Evolutionary conservation across 257 asterid species (phyloP).

Genomic region (Marsdenia floribunda): DNA sequence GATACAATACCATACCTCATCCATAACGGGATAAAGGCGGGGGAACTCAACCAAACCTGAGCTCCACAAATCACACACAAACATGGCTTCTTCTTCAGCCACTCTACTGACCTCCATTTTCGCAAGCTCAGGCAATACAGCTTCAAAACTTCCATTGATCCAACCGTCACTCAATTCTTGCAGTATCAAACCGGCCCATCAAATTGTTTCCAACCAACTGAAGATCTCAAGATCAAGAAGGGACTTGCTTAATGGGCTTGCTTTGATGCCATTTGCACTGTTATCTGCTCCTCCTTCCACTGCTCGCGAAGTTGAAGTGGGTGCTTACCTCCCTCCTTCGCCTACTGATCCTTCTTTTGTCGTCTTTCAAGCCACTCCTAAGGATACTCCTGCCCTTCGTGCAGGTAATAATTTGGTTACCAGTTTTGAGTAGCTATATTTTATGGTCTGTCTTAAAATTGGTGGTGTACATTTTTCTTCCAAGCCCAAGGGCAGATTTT

Average conservation of each 20-base stretch:
- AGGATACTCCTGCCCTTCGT: slow-evolving; percentile 98
- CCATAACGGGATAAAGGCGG: slow-evolving; percentile 26
- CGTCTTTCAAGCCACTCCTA: slow-evolving; percentile 66
- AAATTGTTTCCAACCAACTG: slow-evolving; percentile 8
- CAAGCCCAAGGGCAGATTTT: neutral
- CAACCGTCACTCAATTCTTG: slow-evolving; percentile 15
- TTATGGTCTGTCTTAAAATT: neutral
- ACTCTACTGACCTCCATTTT: slow-evolving; percentile 28
- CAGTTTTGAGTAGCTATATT: neutral
- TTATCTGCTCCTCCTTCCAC: slow-evolving; percentile 40
- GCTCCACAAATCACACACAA: slow-evolving; percentile 7
- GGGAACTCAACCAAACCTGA: slow-evolving; percentile 13
- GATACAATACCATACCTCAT: slow-evolving; percentile 19
- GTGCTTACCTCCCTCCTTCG: slow-evolving; percentile 71
- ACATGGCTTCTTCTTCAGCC: slow-evolving; percentile 41
- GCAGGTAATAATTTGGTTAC: slow-evolving; percentile 68
- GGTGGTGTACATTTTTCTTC: neutral
- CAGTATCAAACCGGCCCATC: slow-evolving; percentile 18
- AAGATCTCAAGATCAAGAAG: slow-evolving; percentile 56
- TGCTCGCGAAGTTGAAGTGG: slow-evolving; percentile 83
- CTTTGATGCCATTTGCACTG: slow-evolving; percentile 38
- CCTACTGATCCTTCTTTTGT: slow-evolving; percentile 79
- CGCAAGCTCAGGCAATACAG: slow-evolving; percentile 25
- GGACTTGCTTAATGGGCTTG: slow-evolving; percentile 49
- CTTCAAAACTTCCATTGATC: slow-evolving; percentile 29